Percentiles rank a stretch among this genome's conserved stretches.
phyloP scores from a whole-genome alignment of 768 basidiomycete species.

The Trametes cingulata region DNA sequence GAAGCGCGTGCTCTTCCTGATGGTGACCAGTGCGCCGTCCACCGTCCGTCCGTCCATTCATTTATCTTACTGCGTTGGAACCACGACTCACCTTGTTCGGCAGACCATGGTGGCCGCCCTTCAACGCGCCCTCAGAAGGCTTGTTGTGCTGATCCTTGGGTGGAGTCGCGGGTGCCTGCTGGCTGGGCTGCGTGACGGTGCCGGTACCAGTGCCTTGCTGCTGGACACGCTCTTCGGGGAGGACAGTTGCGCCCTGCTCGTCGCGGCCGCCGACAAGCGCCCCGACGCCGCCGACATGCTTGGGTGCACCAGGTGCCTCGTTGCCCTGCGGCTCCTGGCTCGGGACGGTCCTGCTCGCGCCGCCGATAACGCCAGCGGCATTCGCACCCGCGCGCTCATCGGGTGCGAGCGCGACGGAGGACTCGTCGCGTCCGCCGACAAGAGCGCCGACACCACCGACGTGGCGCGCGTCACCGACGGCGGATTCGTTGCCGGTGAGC shows the following conservation, averaged over 20 bases:
- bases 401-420: slow-evolving; percentile 48
- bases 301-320: slow-evolving; percentile 1
- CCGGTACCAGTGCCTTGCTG: slow-evolving; percentile 1
- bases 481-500: slow-evolving; percentile 27
- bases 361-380: background rate
- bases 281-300: slow-evolving; percentile 41
- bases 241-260: slow-evolving; percentile 47
- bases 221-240: slow-evolving; percentile 44
- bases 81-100: slow-evolving; percentile 20
- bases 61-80: too few relatives aligned
- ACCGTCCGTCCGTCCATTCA: background rate
- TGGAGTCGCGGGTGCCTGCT: background rate
- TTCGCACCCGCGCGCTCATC: slow-evolving; percentile 35
- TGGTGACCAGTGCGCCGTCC: background rate
- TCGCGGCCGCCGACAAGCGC: slow-evolving; percentile 45
- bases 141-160: background rate
- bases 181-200: background rate
- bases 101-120: slow-evolving; percentile 5
- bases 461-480: slow-evolving; percentile 32
- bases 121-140: background rate
- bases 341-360: background rate
- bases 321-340: slow-evolving; percentile 8
- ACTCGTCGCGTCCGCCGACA: slow-evolving; percentile 46
- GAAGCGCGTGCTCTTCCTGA: background rate
- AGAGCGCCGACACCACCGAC: slow-evolving; percentile 47